A percentile compares a stretch with the other conserved stretches of the same genome.
phyloP scores from a whole-genome alignment of 2,329 filamentous ascomycete genomes.

The Stemphylium lycopersici region DNA sequence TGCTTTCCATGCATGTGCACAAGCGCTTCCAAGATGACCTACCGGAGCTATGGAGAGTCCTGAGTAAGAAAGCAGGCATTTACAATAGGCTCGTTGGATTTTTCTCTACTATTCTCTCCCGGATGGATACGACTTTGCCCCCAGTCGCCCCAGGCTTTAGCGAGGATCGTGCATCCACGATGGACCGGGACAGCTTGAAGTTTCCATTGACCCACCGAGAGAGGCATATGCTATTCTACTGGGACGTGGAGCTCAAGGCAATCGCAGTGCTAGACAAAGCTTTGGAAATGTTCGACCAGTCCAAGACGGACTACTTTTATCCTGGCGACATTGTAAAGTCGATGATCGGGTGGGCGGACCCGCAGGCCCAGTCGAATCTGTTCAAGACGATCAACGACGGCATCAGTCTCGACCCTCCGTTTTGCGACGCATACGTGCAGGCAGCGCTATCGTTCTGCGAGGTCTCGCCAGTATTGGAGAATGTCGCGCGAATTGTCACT shows the following conservation, averaged over 20 bases:
- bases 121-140: slow-evolving; percentile 32
- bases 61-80: slow-evolving; percentile 41
- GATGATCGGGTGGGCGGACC: slow-evolving; percentile 34
- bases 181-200: slow-evolving; percentile 27
- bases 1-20: slow-evolving; percentile 39
- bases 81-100: slow-evolving; percentile 43
- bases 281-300: slow-evolving; percentile 41
- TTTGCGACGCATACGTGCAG: slow-evolving; percentile 41
- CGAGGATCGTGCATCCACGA: slow-evolving; percentile 26
- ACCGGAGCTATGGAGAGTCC: slow-evolving; percentile 33
- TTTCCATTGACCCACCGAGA: slow-evolving; percentile 40
- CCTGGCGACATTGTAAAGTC: slow-evolving; percentile 44
- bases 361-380: slow-evolving; percentile 21
- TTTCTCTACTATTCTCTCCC: slow-evolving; percentile 34
- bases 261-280: slow-evolving; percentile 44
- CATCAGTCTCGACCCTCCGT: slow-evolving; percentile 30
- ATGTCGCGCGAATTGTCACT: slow-evolving; percentile 28
- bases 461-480: slow-evolving; percentile 17
- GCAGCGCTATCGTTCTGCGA: slow-evolving; percentile 42
- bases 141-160: slow-evolving; percentile 3
- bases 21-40: slow-evolving; percentile 16
- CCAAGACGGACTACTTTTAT: slow-evolving; percentile 39
- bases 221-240: slow-evolving; percentile 27
- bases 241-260: slow-evolving; percentile 38
- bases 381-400: slow-evolving; percentile 40